Evolutionary conservation across 768 basidiomycete genomes (phyloP), one percentile per base, ranked within the genome.

Genomic region (Sutorius australiensis): DNA sequence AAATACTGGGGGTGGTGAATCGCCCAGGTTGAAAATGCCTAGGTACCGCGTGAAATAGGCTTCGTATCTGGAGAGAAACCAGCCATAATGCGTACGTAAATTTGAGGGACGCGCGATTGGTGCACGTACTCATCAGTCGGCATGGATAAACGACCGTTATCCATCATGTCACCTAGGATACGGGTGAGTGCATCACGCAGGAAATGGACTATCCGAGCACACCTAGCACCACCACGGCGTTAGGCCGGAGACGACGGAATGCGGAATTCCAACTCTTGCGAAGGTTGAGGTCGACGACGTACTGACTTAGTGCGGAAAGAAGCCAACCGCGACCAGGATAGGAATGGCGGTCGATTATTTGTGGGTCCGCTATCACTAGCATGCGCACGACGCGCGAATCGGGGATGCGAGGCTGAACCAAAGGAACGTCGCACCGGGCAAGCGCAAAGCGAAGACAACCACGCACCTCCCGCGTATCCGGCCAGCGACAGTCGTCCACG

Each of bases 361-460:
- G 93, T 0, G 93, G 89, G 70, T 97, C 95, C 12, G 94, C 86
- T 33, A 94, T 74, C 42, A 95, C 73, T n/a, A 97, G 81, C 4
- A 78, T 57, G 54, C 74, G 55, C 53, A 62, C 65, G 54, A 58
- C 50, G 52, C 64, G 64, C 33, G 62, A 57, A 46, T 51, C 42
- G 30, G 57, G 58, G 8, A 53, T 56, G 48, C n/a, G 54, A 51
- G 51, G 61, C 65, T 64, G 50, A 24, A 43, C 21, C 28, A 51
- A 50, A 46, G 32, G 16, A 32, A 50, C 19, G 30, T 21, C 44
- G 38, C 46, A 4, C 42, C n/a, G 24, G 39, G 37, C 44, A n/a
- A 47, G 33, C 16, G 39, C 6, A 52, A 48, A 24, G 17, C 31
- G 37, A 16, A 45, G 46, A 32, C 17, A 28, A 50, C 65, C 32